Base-by-base conservation (phyloP, 495 filamentous ascomycete genomes). In the Bathelium albidoporum region DNA sequence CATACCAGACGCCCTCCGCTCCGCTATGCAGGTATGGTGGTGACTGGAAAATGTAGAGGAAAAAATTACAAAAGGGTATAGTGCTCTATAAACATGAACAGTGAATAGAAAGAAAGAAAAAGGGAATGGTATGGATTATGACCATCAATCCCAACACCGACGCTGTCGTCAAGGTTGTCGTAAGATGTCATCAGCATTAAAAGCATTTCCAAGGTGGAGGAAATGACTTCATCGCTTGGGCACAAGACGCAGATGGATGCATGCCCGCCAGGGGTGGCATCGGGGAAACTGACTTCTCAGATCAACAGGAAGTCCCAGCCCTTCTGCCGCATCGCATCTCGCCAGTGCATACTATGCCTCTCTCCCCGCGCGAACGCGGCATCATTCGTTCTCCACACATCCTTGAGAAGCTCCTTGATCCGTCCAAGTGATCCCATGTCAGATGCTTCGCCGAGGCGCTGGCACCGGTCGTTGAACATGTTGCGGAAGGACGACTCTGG, bases 221-320 rank as follows among this genome's bases (percentile, higher is more conserved):
- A 29, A 20, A 28, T 29, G 2, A 9, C 24, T 55, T 55, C 9
- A 29, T 55, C 49, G 24, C 24, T 10, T 24, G 20, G 22, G 49
- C 12, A 20, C 9, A 9, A 49, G 3, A 55, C 49, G 29, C 26
- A 55, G 7, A 55, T 29, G 24, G 49, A 55, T 55, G 49, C 49
- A 29, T 55, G 20, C 71, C 71, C 66, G 62, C 62, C 66, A 65
- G 62, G 66, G 64, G 64, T 67, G 70, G 59, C 66, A 66, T 59
- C 31, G 45, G 53, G 43, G 32, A 43, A 58, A 55, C 5, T 55
- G 70, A 66, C 78, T 69, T 68, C 81, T 80, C 49, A 96, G 72
- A 97, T 91, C 74, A 98, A 81, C 71, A 98, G 79, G 79, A 89
- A 93, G 72, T 93, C 88, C 92, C 90, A 96, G 68, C 85, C 85